Evolutionary conservation across 805 yeast species (phyloP).

Genomic region (Teunomyces kruisii): DNA sequence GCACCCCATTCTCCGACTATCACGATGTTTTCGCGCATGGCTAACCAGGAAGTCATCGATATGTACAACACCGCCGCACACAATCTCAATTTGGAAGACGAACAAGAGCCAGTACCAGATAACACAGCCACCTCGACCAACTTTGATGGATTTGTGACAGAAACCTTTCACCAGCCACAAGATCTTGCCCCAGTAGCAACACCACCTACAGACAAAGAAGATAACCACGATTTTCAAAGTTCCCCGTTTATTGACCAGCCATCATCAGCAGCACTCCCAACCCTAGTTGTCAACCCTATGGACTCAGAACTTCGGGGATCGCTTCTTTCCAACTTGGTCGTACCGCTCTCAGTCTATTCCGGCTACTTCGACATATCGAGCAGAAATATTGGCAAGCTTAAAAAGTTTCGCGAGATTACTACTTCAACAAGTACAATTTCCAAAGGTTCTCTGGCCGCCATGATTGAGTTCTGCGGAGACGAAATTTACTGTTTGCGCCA

Average conservation of each 20-base stretch:
- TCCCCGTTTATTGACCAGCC: constrained; percentile 49
- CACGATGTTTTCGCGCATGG: constrained; percentile 73
- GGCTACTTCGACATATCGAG: constrained; percentile 36
- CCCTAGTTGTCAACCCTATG: constrained; percentile 37
- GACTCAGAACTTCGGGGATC: constrained; percentile 38
- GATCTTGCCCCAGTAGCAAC: constrained; percentile 11
- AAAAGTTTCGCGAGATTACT: constrained; percentile 38
- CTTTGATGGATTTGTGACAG: constrained; percentile 49
- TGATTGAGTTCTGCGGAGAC: constrained; percentile 44
- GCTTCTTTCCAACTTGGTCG: constrained; percentile 37
- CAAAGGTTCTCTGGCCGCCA: constrained; percentile 37
- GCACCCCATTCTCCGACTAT: constrained; percentile 69
- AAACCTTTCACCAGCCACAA: constrained; percentile 32
- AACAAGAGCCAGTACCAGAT: constrained; percentile 19
- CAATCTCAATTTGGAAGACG: constrained; percentile 27
- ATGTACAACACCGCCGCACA: constrained; percentile 67
- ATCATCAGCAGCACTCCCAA: constrained; percentile 3
- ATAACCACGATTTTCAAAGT: constrained; percentile 27
- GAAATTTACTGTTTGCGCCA: constrained; percentile 48
- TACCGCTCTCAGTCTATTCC: constrained; percentile 31
- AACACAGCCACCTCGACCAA: constrained; percentile 25
- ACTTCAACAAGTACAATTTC: constrained; percentile 29
- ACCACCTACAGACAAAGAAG: constrained; percentile 32
- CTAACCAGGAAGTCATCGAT: constrained; percentile 67
- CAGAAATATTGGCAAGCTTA: constrained; percentile 24